These are phyloP conservation scores for Aspergillus diversus DNA, from an alignment of 495 filamentous ascomycete genomes.

Conservation along the genomic window DNA sequence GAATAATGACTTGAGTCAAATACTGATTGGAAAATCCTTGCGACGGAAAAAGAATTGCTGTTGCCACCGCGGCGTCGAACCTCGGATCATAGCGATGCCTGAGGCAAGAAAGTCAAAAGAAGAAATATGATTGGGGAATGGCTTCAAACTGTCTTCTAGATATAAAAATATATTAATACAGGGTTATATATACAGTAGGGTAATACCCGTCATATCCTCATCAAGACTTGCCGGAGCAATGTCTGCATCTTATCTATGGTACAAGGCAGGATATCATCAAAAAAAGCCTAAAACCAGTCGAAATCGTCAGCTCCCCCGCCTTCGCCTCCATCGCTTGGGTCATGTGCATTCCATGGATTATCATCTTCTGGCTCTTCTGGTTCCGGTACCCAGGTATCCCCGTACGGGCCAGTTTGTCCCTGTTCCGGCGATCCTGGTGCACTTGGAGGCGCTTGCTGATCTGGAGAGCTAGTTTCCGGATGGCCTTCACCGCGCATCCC, in stretches of 20 bases:
- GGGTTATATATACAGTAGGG: constrained; percentile 14
- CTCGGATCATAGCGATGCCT: neutral
- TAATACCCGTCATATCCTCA: constrained; percentile 6
- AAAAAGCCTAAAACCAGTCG: constrained; percentile 34
- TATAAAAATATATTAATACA: constrained; percentile 10
- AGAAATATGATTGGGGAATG: neutral
- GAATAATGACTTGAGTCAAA: neutral
- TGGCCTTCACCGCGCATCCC: constrained; percentile 35
- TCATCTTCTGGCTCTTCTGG: constrained; percentile 40
- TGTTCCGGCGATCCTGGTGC: constrained; percentile 23
- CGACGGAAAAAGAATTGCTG: neutral
- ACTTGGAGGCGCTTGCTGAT: constrained; percentile 26
- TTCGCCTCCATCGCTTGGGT: constrained; percentile 26
- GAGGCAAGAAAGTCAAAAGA: neutral
- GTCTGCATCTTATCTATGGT: neutral
- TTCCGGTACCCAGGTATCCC: constrained; percentile 36
- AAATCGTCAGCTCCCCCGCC: constrained; percentile 43
- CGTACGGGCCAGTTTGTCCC: constrained; percentile 26
- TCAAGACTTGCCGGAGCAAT: neutral
- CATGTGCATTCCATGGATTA: constrained; percentile 41
- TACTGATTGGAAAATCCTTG: neutral
- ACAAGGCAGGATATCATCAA: constrained; percentile 19
- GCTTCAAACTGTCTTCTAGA: neutral
- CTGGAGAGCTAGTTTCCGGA: constrained; percentile 24
- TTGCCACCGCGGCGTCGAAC: constrained; percentile 6